Conservation (phyloP, 441 rosid genomes). For the Biscutella laevigata region DNA sequence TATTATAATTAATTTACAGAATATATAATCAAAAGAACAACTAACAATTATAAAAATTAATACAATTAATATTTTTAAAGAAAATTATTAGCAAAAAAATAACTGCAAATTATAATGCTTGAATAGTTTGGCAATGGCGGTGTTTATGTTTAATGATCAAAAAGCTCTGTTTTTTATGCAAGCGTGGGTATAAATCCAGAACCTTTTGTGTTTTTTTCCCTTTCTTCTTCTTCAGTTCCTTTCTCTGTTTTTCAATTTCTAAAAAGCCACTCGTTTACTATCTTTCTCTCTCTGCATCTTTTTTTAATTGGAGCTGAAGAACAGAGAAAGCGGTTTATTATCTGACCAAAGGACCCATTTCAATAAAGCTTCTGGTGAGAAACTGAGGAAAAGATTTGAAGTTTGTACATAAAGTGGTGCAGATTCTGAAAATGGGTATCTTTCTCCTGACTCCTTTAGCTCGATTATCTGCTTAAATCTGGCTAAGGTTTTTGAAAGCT, state of each 20-base stretch:
- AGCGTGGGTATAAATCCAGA: constrained; percentile 92
- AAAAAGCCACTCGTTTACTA: constrained; percentile 26
- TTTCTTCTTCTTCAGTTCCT: constrained; percentile 18
- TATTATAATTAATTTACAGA: no score
- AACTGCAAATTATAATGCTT: constrained; percentile 32
- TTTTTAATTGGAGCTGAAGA: constrained; percentile 25
- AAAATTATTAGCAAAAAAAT: no score
- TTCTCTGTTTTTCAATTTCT: no score
- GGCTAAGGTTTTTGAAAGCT: constrained; percentile 22
- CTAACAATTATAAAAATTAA: no score
- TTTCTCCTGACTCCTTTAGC: constrained; percentile 47
- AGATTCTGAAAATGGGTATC: constrained; percentile 83
- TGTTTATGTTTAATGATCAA: constrained; percentile 73
- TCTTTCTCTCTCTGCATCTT: constrained; percentile 21
- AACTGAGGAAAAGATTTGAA: constrained; percentile 29
- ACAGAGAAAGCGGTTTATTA: constrained; percentile 22
- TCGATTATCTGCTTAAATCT: constrained; percentile 44
- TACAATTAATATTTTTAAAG: no score
- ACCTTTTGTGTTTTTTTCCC: constrained; percentile 32
- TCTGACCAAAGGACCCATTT: constrained; percentile 34
- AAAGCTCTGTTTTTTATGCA: constrained; percentile 85
- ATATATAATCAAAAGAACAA: no score
- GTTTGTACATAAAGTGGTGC: constrained; percentile 51
- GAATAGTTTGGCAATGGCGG: constrained; percentile 51
- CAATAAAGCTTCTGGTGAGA: constrained; percentile 33